Percentiles rank a stretch among this genome's conserved stretches.
Evolutionary conservation across 768 basidiomycete species (phyloP).

Genomic region (Trametes coccinea): DNA sequence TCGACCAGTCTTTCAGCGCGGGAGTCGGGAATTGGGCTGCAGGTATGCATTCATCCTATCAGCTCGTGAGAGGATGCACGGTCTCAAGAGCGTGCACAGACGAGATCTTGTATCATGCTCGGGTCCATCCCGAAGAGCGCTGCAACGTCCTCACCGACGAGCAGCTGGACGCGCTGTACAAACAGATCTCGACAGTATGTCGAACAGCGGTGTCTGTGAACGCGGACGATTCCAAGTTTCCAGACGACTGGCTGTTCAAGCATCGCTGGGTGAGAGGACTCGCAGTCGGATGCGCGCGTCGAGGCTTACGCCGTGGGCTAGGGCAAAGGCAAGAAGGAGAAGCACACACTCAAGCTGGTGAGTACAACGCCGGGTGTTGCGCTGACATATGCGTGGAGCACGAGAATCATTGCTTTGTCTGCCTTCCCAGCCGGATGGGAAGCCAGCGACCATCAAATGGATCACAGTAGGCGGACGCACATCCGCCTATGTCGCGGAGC

Average conservation of each 20-base stretch:
- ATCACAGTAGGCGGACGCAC: slow-evolving; percentile 76
- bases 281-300: no score
- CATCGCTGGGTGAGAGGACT: slow-evolving; percentile 60
- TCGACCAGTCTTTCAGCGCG: slow-evolving; percentile 79
- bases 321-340: slow-evolving; percentile 61
- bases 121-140: slow-evolving; percentile 70
- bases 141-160: slow-evolving; percentile 53
- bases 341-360: slow-evolving; percentile 50
- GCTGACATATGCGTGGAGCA: background rate
- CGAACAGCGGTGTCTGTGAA: slow-evolving; percentile 63
- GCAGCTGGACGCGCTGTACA: slow-evolving; percentile 53
- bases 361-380: background rate
- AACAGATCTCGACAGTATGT: slow-evolving; percentile 56
- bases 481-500: slow-evolving; percentile 66
- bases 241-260: slow-evolving; percentile 65
- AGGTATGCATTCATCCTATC: slow-evolving; percentile 39
- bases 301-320: slow-evolving; percentile 21
- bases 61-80: background rate
- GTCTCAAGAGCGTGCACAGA: slow-evolving; percentile 37
- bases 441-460: slow-evolving; percentile 72
- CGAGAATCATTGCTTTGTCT: background rate
- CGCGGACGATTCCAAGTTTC: slow-evolving; percentile 69
- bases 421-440: slow-evolving; percentile 58
- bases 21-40: slow-evolving; percentile 86
- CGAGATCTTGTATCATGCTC: slow-evolving; percentile 73